Evolutionary conservation across 768 basidiomycete species (phyloP).

Genomic region (Kwoniella mangroviensis): DNA sequence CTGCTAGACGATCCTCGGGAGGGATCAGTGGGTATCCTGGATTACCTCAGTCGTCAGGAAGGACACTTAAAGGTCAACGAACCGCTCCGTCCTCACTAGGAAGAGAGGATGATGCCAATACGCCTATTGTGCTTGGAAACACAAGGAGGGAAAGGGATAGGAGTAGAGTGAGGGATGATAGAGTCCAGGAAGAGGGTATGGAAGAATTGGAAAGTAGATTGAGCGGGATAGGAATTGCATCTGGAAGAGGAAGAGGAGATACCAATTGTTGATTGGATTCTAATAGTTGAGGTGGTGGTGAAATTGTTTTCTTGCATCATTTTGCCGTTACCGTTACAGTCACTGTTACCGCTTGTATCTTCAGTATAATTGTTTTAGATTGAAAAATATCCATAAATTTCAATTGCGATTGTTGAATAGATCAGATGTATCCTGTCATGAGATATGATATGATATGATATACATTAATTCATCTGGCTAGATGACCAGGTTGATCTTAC

Average conservation of each 20-base stretch:
- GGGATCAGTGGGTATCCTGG: slow-evolving; percentile 9
- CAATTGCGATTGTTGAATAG: too few relatives aligned
- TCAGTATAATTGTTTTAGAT: too few relatives aligned
- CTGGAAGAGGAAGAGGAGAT: not conserved
- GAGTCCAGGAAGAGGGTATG: not conserved
- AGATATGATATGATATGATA: too few relatives aligned
- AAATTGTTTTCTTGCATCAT: too few relatives aligned
- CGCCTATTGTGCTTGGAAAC: not conserved
- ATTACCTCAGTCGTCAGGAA: not conserved
- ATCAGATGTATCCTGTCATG: too few relatives aligned
- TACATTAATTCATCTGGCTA: too few relatives aligned
- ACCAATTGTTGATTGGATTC: too few relatives aligned
- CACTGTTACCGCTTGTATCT: too few relatives aligned
- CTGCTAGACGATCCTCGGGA: slow-evolving; percentile 2
- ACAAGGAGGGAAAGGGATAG: not conserved
- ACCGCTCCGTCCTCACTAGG: slow-evolving; percentile 22
- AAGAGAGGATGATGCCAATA: slow-evolving; percentile 1
- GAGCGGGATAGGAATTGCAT: not conserved
- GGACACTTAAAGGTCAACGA: slow-evolving; percentile 10
- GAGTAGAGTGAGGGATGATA: not conserved
- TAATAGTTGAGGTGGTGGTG: too few relatives aligned
- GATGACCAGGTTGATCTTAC: too few relatives aligned
- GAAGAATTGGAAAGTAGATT: not conserved
- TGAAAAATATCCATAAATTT: too few relatives aligned
- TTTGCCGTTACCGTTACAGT: too few relatives aligned